These are phyloP conservation scores for Hsuehochloa calcarea DNA, from an alignment of 176 grass and related monocot species.

Conservation along the genomic window DNA sequence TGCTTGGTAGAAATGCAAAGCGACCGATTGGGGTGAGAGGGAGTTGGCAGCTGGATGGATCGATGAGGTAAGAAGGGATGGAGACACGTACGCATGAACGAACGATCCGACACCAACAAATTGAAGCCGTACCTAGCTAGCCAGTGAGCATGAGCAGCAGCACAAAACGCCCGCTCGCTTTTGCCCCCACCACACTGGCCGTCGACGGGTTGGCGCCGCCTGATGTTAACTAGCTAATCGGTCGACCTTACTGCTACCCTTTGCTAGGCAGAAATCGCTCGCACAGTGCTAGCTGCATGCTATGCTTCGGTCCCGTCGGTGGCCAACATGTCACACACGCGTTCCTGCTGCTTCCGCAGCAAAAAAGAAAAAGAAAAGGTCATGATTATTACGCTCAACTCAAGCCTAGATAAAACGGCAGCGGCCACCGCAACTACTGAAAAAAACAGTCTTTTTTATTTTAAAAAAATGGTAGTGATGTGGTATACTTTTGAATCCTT, in stretches of 20 bases:
- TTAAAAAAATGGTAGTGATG: neutral
- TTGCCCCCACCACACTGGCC: neutral
- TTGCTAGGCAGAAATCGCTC: neutral
- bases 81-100: neutral
- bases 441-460: neutral
- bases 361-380: no score
- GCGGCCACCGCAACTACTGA: slow-evolving; percentile 2
- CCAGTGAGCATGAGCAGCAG: neutral
- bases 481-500: no score
- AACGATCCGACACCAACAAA: slow-evolving; percentile 45
- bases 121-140: slow-evolving; percentile 42
- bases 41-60: slow-evolving; percentile 9
- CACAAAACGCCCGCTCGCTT: neutral
- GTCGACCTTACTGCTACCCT: neutral
- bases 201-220: slow-evolving; percentile 6
- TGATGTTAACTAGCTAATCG: neutral
- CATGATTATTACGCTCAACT: neutral
- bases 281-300: neutral
- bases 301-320: slow-evolving; percentile 18
- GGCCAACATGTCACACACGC: slow-evolving; percentile 23
- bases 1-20: slow-evolving; percentile 16
- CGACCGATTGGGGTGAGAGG: neutral
- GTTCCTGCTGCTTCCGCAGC: neutral
- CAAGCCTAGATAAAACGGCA: neutral
- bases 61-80: neutral